These are phyloP conservation scores for Jatropha curcas DNA, from an alignment of 345 rosid genomes.

Conservation along the genomic window DNA sequence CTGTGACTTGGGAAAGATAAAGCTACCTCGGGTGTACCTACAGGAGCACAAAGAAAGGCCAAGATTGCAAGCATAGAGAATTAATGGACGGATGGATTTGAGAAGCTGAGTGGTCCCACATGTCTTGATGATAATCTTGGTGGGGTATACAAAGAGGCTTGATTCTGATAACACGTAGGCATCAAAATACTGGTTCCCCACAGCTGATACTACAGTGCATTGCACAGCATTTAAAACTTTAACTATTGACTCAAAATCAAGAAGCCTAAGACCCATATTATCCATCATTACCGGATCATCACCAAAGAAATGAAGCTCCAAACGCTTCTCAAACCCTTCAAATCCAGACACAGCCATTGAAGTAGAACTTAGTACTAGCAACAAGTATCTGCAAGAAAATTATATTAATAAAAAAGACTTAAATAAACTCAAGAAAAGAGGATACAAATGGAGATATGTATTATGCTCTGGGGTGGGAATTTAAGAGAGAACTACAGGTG, in stretches of 20 bases:
- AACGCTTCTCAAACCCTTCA: conserved; percentile 96
- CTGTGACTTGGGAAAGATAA: conserved; percentile 82
- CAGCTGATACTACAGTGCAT: conserved; percentile 94
- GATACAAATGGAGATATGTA: background rate
- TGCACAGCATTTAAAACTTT: conserved; percentile 71
- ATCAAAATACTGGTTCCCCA: conserved; percentile 75
- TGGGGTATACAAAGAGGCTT: conserved; percentile 89
- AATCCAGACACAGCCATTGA: conserved; percentile 93
- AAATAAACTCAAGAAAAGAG: background rate
- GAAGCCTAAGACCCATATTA: conserved; percentile 67
- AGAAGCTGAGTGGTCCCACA: conserved; percentile 98
- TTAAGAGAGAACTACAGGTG: conserved; percentile 29
- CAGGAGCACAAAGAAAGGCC: conserved; percentile 61
- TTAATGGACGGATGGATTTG: conserved; percentile 81
- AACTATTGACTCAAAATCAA: conserved; percentile 67
- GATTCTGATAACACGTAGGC: conserved; percentile 97
- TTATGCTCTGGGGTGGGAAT: background rate
- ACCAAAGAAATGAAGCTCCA: conserved; percentile 83
- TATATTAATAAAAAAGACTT: background rate
- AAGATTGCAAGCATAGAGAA: conserved; percentile 56
- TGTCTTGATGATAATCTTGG: conserved; percentile 92
- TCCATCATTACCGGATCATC: conserved; percentile 29
- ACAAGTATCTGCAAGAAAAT: background rate
- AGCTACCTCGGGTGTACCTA: conserved; percentile 87
- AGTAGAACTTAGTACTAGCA: background rate